Conservation (phyloP, 2,329 filamentous ascomycete species). For the Fusarium sp. region DNA sequence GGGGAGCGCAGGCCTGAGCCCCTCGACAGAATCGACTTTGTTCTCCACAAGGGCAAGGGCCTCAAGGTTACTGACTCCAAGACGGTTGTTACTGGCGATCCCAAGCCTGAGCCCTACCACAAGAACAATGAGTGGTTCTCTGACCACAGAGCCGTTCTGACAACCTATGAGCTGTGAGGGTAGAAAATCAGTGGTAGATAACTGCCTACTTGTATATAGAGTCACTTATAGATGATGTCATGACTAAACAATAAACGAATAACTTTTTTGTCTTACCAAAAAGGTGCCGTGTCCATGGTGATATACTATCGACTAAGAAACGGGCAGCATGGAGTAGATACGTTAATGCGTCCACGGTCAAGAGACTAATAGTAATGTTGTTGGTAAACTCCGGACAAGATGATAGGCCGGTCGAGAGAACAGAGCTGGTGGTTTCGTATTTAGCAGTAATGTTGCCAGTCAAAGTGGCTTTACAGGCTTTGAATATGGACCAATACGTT, state of each 20-base stretch:
- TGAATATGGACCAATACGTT: no score
- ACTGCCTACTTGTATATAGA: neutral
- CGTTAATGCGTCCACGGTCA: no score
- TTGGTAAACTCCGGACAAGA: no score
- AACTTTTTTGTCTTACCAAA: neutral
- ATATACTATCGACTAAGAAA: no score
- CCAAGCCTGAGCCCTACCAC: conserved; percentile 50
- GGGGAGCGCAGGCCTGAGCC: conserved; percentile 53
- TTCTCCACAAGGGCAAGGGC: conserved; percentile 53
- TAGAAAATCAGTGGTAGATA: neutral
- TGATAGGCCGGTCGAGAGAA: no score
- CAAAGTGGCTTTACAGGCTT: no score
- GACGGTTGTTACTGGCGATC: conserved; percentile 49
- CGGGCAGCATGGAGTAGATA: no score
- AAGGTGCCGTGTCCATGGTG: no score
- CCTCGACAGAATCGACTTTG: conserved; percentile 56
- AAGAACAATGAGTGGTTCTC: conserved; percentile 56
- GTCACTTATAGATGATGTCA: conserved; percentile 15
- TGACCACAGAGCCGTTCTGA: conserved; percentile 53
- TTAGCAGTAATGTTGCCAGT: no score
- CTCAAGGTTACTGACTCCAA: conserved; percentile 49
- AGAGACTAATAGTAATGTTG: no score
- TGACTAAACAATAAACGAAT: conserved; percentile 11
- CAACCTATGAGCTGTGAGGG: conserved; percentile 43
- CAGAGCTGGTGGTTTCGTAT: no score